Percentiles rank a stretch among this genome's conserved stretches.
These are phyloP conservation scores for Pleurotus salmoneostramineus DNA, from an alignment of 768 basidiomycete species.

Conservation along the genomic window DNA sequence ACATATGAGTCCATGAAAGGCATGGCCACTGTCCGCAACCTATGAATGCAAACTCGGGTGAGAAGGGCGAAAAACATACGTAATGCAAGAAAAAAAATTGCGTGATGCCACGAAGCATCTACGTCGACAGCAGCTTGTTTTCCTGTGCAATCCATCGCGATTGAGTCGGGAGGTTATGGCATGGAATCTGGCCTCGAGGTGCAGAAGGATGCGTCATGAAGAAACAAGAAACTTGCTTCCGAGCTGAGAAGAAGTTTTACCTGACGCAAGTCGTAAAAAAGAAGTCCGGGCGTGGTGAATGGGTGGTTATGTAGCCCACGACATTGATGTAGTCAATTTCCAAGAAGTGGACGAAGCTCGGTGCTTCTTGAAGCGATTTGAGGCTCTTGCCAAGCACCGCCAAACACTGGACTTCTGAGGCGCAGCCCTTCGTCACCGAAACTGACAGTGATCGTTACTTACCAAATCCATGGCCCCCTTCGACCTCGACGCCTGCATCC, in stretches of 20 bases:
- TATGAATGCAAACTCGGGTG: neutral
- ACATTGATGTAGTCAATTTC: too few species aligned
- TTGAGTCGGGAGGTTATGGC: conserved; percentile 5
- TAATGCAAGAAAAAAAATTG: neutral
- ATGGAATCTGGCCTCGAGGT: conserved; percentile 1
- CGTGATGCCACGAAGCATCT: neutral
- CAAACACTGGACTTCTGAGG: conserved; percentile 20
- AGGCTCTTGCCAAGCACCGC: conserved; percentile 28
- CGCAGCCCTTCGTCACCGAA: neutral
- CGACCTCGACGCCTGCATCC: conserved; percentile 96
- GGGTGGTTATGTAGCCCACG: too few species aligned
- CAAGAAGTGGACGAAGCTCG: neutral
- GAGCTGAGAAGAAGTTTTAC: neutral
- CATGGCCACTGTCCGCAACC: neutral
- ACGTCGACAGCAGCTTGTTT: neutral
- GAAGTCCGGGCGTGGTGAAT: too few species aligned
- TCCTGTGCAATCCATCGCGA: neutral
- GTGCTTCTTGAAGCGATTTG: neutral
- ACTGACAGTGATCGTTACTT: neutral
- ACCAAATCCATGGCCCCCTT: conserved; percentile 57
- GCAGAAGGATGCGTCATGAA: neutral
- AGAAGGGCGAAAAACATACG: neutral
- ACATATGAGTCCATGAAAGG: neutral
- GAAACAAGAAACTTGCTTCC: neutral
- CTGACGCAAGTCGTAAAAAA: too few species aligned